Percentiles rank a stretch among this genome's conserved stretches.
Evolutionary conservation across 2,329 filamentous ascomycete genomes (phyloP).

Genomic region (Trichophyton rubrum): DNA sequence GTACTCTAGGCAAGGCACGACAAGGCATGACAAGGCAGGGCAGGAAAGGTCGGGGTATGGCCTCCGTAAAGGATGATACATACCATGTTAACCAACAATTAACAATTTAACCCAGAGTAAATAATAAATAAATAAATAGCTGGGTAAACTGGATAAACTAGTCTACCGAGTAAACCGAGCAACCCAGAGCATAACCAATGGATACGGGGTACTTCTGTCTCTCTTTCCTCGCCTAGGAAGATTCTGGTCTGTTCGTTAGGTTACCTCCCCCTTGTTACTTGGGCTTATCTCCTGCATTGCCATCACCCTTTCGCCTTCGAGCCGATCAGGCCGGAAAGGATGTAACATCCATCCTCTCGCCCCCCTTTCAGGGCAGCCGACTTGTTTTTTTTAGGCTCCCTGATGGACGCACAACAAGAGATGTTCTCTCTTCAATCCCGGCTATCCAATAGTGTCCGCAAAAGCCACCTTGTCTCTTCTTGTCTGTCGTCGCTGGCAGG

Average conservation of each 20-base stretch:
- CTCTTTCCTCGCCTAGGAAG: background rate
- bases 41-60: background rate
- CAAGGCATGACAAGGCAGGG: background rate
- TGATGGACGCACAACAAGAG: background rate
- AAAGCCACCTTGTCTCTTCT: background rate
- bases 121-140: background rate
- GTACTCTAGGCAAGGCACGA: no score
- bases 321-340: background rate
- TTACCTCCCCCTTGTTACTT: background rate
- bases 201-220: no score
- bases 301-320: background rate
- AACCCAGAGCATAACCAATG: no score
- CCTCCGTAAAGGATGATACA: background rate
- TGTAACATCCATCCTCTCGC: background rate
- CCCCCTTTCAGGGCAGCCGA: background rate
- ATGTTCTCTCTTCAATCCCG: background rate
- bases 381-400: background rate
- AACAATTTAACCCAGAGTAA: background rate
- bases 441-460: background rate
- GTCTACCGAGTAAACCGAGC: no score
- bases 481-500: background rate
- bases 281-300: background rate
- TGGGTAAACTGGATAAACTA: no score
- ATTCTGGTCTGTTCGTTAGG: background rate
- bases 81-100: background rate